phyloP scores from a whole-genome alignment of 768 basidiomycete species.

The Calvatia gigantea region DNA sequence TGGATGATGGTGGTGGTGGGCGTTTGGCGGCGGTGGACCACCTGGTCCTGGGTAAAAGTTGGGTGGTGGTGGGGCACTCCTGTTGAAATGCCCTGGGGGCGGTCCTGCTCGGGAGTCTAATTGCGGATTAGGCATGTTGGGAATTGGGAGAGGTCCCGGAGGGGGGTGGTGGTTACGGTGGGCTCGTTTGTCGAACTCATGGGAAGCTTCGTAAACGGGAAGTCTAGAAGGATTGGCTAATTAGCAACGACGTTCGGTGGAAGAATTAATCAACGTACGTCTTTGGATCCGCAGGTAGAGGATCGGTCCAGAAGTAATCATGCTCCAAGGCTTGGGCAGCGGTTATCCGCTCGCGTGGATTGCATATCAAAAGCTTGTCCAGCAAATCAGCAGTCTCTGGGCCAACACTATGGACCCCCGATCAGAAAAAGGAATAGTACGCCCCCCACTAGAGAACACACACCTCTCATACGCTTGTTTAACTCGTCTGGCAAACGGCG shows the following conservation, averaged over 20 bases:
- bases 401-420: conserved; percentile 46
- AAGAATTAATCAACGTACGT: conserved; percentile 42
- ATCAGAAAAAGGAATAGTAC: conserved; percentile 3
- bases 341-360: conserved; percentile 81
- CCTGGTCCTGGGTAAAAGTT: conserved; percentile 25
- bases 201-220: conserved; percentile 76
- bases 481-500: conserved; percentile 48
- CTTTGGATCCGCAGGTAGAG: conserved; percentile 82
- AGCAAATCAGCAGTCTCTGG: conserved; percentile 76
- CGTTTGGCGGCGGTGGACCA: conserved; percentile 1
- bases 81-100: conserved; percentile 13
- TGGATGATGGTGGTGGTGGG: not conserved
- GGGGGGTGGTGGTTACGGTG: conserved; percentile 41
- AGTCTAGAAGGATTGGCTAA: conserved; percentile 37
- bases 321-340: conserved; percentile 87
- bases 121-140: conserved; percentile 16
- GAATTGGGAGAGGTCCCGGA: conserved; percentile 25
- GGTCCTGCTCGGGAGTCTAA: conserved; percentile 22
- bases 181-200: conserved; percentile 77
- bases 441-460: conserved; percentile 19
- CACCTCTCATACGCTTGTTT: conserved; percentile 59
- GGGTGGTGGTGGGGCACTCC: conserved; percentile 28
- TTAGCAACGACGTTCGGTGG: conserved; percentile 1
- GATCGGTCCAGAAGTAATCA: conserved; percentile 92
- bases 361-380: conserved; percentile 77